Evolutionary conservation across 805 yeast species (phyloP), one percentile per base, ranked within the genome.

Genomic region (Candida takata): DNA sequence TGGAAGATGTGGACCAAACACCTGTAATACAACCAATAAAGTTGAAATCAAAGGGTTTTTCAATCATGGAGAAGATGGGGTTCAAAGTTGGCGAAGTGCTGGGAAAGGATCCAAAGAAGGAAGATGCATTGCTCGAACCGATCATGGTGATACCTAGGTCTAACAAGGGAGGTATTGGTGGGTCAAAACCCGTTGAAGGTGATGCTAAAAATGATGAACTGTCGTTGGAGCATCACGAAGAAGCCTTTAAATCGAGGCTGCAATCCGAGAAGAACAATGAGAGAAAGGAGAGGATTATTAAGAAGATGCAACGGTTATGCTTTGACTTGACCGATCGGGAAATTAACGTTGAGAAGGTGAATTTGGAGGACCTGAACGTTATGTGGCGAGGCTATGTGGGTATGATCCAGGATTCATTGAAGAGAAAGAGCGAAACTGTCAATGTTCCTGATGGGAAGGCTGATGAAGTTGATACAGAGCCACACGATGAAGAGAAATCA

Each of bases 11-110:
- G 10, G 17, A 28, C 12, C 27, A 5, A 9, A 11, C 27, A 8
- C 18, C 25, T 1, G 24, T 38, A 10, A 25, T n/a, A 10, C 34
- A 44, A 4, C 40, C 42, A 4, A 39, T 6, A 2, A 41, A 36
- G 2, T 14, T 34, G 10, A 55, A 60, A 32, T 68, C 73, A 0
- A 58, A 64, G 33, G 79, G 76, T 0, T 56, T 72, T 17, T 45
- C 62, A 6, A 73, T 76, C 42, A 74, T 77, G 82, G 59, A 62
- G 44, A 69, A 62, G 44, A 76, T 77, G 82, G 83, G 82, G 1
- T 77, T 64, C 47, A 63, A 58, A 36, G 49, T 65, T 4, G 80
- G 79, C 14, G 60, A 64, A 18, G 47, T 64, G 0, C 52, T 73
- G 13, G 79, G 80, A 0, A 43, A 35, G 16, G 38, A 47, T 11